Conservation (phyloP, 257 asterid genomes). For the Buddleja alternifolia region DNA sequence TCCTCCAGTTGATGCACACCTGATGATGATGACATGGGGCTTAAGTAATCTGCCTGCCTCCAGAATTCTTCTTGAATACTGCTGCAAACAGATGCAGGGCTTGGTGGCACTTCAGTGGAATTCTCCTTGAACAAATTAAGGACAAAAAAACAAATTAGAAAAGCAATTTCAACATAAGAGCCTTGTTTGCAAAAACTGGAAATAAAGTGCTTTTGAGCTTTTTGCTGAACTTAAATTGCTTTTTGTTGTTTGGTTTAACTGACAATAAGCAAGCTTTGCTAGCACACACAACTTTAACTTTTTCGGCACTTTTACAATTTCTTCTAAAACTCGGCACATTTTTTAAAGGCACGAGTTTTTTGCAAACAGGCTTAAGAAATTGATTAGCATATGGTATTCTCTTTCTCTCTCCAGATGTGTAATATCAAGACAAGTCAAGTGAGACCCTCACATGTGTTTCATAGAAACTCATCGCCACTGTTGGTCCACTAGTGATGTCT, state of each 20-base stretch:
- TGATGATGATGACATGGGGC: constrained; percentile 68
- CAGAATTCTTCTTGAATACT: constrained; percentile 73
- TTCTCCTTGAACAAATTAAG: constrained; percentile 73
- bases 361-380: too few species aligned
- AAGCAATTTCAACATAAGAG: not conserved
- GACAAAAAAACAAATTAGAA: constrained; percentile 13
- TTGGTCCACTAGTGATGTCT: constrained; percentile 61
- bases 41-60: constrained; percentile 66
- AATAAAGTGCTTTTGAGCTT: too few species aligned
- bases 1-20: constrained; percentile 68
- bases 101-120: constrained; percentile 96
- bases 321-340: too few species aligned
- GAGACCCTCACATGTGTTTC: constrained; percentile 70
- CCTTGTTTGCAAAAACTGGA: too few species aligned
- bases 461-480: constrained; percentile 44
- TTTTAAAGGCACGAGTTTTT: too few species aligned
- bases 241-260: too few species aligned
- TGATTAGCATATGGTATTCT: not conserved
- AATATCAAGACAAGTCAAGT: constrained; percentile 15
- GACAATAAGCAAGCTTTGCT: too few species aligned
- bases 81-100: constrained; percentile 98
- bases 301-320: too few species aligned
- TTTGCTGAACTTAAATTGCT: too few species aligned
- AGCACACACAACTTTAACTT: too few species aligned
- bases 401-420: constrained; percentile 10